These are phyloP conservation scores for Malus sylvestris DNA, from an alignment of 306 rosid species.

Conservation along the genomic window DNA sequence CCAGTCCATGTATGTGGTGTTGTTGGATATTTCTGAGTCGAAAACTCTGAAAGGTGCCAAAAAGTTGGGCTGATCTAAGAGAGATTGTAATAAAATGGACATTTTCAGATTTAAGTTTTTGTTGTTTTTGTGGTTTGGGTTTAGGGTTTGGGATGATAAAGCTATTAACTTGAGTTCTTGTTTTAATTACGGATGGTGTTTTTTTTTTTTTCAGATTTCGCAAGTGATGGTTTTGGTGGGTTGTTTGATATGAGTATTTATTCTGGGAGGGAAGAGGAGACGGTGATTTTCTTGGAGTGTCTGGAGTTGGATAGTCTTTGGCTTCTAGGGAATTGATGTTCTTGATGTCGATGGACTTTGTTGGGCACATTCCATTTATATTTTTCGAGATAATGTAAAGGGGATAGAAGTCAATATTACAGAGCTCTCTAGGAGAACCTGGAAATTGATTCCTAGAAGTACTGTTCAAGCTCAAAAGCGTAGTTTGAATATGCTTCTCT, in stretches of 20 bases:
- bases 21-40: conserved; percentile 2
- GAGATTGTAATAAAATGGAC: conserved; percentile 30
- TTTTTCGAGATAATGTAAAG: neutral
- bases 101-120: neutral
- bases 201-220: neutral
- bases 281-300: conserved; percentile 29
- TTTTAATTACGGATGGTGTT: neutral
- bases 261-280: neutral
- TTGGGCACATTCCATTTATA: neutral
- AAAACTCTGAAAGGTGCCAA: conserved; percentile 15
- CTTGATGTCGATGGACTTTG: neutral
- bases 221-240: neutral
- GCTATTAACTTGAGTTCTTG: neutral
- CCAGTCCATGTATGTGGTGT: conserved; percentile 44
- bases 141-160: neutral
- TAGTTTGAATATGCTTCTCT: too few relatives aligned
- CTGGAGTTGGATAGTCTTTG: conserved; percentile 8
- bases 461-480: neutral
- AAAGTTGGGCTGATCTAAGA: conserved; percentile 20
- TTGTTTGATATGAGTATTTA: conserved; percentile 3
- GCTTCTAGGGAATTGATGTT: neutral
- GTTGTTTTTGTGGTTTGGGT: neutral
- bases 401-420: neutral
- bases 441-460: neutral
- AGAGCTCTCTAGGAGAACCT: conserved; percentile 27